Evolutionary conservation across 108 stramenopile species (phyloP).

Genomic region (Ochromonas danica): DNA sequence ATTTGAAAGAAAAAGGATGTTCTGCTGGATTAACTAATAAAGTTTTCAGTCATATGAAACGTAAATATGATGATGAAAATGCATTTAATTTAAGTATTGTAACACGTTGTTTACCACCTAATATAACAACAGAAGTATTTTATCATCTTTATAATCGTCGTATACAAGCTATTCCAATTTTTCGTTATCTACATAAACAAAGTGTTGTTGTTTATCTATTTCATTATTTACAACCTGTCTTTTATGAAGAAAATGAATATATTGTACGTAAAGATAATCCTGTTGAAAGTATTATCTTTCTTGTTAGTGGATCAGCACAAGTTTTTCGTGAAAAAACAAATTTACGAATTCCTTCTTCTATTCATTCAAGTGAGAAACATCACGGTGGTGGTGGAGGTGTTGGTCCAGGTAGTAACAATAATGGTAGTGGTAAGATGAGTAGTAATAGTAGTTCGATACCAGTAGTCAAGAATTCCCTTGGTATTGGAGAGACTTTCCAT

Average conservation of each 20-base stretch:
- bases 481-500: too few species aligned
- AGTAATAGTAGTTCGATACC: too few species aligned
- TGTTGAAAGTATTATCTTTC: neutral
- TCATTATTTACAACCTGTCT: neutral
- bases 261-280: neutral
- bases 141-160: neutral
- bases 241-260: neutral
- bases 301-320: neutral
- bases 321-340: neutral
- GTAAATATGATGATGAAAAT: neutral
- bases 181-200: constrained; percentile 9
- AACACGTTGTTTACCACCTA: neutral
- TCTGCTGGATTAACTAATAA: neutral
- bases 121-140: neutral
- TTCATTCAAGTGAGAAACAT: too few species aligned
- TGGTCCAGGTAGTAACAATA: too few species aligned
- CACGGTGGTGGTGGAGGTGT: too few species aligned
- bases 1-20: constrained; percentile 8
- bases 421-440: too few species aligned
- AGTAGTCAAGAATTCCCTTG: too few species aligned
- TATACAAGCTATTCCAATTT: neutral
- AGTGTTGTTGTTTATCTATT: neutral
- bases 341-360: too few species aligned
- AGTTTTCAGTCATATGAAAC: neutral
- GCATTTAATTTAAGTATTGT: neutral